Evolutionary conservation across 2,329 filamentous ascomycete genomes (phyloP).

Genomic region (Colletotrichum camelliae): DNA sequence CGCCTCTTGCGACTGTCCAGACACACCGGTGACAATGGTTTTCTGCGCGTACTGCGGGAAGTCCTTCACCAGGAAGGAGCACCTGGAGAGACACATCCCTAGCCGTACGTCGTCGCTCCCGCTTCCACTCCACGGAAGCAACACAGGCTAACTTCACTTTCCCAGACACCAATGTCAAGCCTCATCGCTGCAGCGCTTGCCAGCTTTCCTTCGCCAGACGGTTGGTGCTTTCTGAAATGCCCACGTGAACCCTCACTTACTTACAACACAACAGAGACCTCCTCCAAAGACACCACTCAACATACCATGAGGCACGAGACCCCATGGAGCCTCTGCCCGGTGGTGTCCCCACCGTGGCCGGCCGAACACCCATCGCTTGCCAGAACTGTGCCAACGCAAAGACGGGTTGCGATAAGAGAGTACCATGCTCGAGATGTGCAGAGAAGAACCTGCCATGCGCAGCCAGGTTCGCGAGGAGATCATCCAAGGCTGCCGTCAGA

Average conservation of each 20-base stretch:
- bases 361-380: constrained; percentile 43
- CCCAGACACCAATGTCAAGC: constrained; percentile 61
- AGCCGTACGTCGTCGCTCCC: constrained; percentile 44
- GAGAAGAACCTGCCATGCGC: constrained; percentile 41
- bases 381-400: constrained; percentile 43
- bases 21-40: constrained; percentile 36
- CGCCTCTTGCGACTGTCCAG: not conserved
- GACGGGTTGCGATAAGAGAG: constrained; percentile 43
- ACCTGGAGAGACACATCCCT: constrained; percentile 60
- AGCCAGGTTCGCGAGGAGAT: constrained; percentile 55
- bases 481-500: constrained; percentile 52
- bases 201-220: constrained; percentile 55
- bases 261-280: constrained; percentile 46
- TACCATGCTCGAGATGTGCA: constrained; percentile 41
- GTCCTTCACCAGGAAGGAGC: constrained; percentile 60
- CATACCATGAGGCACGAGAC: constrained; percentile 56
- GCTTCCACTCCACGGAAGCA: not conserved
- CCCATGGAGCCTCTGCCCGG: constrained; percentile 49
- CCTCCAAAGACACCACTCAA: constrained; percentile 54
- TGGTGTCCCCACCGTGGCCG: constrained; percentile 44
- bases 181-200: constrained; percentile 54
- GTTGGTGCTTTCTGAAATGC: constrained; percentile 31
- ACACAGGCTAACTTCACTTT: constrained; percentile 15
- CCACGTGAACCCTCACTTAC: not conserved
- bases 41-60: constrained; percentile 61